Conservation (phyloP, 1,284 basidiomycete species). For the Apiotrichum laibachii region DNA sequence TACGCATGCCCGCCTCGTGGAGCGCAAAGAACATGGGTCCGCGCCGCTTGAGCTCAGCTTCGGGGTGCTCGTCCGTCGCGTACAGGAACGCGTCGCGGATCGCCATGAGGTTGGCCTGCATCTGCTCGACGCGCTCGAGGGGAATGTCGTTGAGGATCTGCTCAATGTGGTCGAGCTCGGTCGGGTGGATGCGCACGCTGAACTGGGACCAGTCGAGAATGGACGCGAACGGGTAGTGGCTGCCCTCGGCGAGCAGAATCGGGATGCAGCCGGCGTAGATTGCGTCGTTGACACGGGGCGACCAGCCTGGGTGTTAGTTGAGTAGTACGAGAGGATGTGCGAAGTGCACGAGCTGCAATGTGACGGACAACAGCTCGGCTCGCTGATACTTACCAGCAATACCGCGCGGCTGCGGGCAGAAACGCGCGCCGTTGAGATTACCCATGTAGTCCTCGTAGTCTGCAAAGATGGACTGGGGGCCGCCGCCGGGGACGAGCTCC, state of each 20-base stretch:
- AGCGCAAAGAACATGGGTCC: conserved; percentile 53
- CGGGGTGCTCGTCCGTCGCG: conserved; percentile 43
- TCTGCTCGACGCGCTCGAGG: conserved; percentile 43
- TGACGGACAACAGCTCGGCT: background rate
- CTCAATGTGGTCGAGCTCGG: conserved; percentile 52
- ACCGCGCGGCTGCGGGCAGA: conserved; percentile 53
- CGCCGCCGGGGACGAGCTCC: conserved; percentile 42
- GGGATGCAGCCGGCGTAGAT: conserved; percentile 56
- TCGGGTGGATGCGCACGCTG: conserved; percentile 51
- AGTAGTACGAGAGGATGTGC: no score
- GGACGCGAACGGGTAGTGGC: conserved; percentile 52
- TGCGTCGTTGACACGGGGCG: conserved; percentile 53
- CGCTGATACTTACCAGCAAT: conserved; percentile 38
- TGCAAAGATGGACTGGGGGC: conserved; percentile 39
- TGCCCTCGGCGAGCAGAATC: conserved; percentile 52
- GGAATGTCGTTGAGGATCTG: conserved; percentile 50
- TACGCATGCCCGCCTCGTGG: conserved; percentile 50
- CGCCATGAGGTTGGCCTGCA: conserved; percentile 52
- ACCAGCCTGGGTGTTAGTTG: conserved; percentile 41
- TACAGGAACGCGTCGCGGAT: conserved; percentile 55
- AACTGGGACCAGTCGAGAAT: conserved; percentile 54
- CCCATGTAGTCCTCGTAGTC: conserved; percentile 50
- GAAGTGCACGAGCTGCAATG: background rate
- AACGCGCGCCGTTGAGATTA: conserved; percentile 48
- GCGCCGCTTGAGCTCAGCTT: conserved; percentile 43